Percentiles rank a stretch among this genome's conserved stretches.
Evolutionary conservation across 2,329 filamentous ascomycete genomes (phyloP).

Genomic region (Waltergamsia citrina): DNA sequence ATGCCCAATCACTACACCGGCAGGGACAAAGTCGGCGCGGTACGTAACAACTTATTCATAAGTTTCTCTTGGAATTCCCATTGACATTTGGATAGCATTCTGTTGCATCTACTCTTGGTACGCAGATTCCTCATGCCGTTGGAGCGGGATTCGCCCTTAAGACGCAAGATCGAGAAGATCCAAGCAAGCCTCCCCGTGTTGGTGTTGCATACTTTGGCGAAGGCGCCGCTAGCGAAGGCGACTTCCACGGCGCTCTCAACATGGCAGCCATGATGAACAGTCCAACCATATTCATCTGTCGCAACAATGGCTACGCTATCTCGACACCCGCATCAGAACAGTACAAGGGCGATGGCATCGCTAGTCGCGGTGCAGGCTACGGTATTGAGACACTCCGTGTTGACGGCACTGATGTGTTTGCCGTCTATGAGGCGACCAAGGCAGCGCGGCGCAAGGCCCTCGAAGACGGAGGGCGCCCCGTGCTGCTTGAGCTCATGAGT

Average conservation of each 20-base stretch:
- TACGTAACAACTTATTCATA: slow-evolving; percentile 16
- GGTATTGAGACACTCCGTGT: slow-evolving; percentile 90
- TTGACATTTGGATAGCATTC: slow-evolving; percentile 61
- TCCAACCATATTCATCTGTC: slow-evolving; percentile 80
- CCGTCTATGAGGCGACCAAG: slow-evolving; percentile 71
- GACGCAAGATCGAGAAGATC: slow-evolving; percentile 64
- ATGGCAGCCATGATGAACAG: slow-evolving; percentile 85
- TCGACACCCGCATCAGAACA: slow-evolving; percentile 84
- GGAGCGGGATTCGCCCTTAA: slow-evolving; percentile 85
- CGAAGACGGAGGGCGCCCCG: slow-evolving; percentile 67
- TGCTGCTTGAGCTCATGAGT: slow-evolving; percentile 92
- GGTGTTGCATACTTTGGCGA: slow-evolving; percentile 85
- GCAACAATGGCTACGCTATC: slow-evolving; percentile 90
- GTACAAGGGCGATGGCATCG: slow-evolving; percentile 86
- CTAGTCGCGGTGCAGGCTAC: slow-evolving; percentile 77
- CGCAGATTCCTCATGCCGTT: slow-evolving; percentile 80
- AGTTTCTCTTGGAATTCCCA: neutral
- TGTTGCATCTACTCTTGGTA: slow-evolving; percentile 74
- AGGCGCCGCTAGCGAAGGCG: slow-evolving; percentile 84
- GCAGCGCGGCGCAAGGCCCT: slow-evolving; percentile 72
- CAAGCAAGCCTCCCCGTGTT: slow-evolving; percentile 56
- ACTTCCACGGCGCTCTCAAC: slow-evolving; percentile 86
- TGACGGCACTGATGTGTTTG: slow-evolving; percentile 91
- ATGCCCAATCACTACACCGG: slow-evolving; percentile 98
- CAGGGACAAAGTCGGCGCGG: slow-evolving; percentile 70